These are phyloP conservation scores for Linum usitatissimum DNA, from an alignment of 345 rosid species.

Conservation along the genomic window DNA sequence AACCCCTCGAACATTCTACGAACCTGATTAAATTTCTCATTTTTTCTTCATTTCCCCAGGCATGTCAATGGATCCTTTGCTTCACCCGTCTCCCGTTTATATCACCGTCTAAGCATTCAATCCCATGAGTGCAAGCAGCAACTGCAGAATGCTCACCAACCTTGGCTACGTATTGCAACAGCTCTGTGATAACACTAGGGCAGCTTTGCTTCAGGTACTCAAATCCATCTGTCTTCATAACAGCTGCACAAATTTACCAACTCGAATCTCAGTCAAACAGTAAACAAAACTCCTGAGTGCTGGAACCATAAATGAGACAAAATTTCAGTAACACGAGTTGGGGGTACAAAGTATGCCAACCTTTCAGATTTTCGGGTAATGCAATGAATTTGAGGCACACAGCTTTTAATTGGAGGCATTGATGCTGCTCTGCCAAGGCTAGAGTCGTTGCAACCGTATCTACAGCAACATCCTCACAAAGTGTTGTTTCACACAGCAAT, in stretches of 20 bases:
- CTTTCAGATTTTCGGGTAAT: conserved; percentile 25
- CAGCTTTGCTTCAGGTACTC: conserved; percentile 25
- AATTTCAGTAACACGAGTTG: background rate
- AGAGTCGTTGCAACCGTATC: conserved; percentile 25
- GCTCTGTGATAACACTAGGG: conserved; percentile 21
- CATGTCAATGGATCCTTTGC: conserved; percentile 47
- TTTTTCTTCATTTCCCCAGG: background rate
- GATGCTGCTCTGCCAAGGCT: conserved; percentile 32
- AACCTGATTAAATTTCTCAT: background rate
- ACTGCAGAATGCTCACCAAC: conserved; percentile 43
- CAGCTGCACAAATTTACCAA: conserved; percentile 11
- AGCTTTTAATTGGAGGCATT: conserved; percentile 21
- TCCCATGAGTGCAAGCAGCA: conserved; percentile 33
- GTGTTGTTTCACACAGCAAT: conserved; percentile 23
- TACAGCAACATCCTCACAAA: conserved; percentile 25
- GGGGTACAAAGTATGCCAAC: conserved; percentile 6
- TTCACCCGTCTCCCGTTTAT: conserved; percentile 58
- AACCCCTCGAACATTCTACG: background rate
- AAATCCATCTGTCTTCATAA: conserved; percentile 20
- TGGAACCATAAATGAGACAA: background rate
- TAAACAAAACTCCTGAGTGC: background rate
- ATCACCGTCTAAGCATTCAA: conserved; percentile 45
- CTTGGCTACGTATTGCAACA: conserved; percentile 33
- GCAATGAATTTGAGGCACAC: conserved; percentile 27
- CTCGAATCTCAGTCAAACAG: background rate